Percentiles rank a stretch among this genome's conserved stretches.
Evolutionary conservation across 2,329 filamentous ascomycete genomes (phyloP).

Genomic region (Neonectria magnoliae): DNA sequence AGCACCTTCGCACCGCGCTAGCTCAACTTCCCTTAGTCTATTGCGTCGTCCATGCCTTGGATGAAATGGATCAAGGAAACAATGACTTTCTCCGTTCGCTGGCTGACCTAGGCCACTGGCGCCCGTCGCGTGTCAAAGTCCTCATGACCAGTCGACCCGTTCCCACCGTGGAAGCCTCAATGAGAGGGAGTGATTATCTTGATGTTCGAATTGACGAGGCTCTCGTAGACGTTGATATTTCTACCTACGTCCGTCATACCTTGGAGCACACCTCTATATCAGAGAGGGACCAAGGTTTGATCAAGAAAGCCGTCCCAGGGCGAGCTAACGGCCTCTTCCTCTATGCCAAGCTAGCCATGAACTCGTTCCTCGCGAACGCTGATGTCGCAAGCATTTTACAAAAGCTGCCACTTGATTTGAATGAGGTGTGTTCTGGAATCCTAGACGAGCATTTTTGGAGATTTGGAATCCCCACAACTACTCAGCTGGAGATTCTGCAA

Average conservation of each 20-base stretch:
- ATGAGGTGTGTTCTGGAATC: slow-evolving; percentile 53
- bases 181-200: slow-evolving; percentile 39
- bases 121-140: slow-evolving; percentile 48
- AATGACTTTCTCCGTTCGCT: slow-evolving; percentile 47
- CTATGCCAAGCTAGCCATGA: slow-evolving; percentile 53
- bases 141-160: slow-evolving; percentile 54
- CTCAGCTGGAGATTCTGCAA: slow-evolving; percentile 51
- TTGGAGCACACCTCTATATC: slow-evolving; percentile 3
- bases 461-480: slow-evolving; percentile 42
- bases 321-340: slow-evolving; percentile 52
- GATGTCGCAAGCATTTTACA: slow-evolving; percentile 39
- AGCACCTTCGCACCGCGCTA: slow-evolving; percentile 30
- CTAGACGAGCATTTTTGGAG: slow-evolving; percentile 49
- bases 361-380: slow-evolving; percentile 44
- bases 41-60: slow-evolving; percentile 54
- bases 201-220: slow-evolving; percentile 48
- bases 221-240: slow-evolving; percentile 52
- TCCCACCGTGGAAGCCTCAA: slow-evolving; percentile 37
- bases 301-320: not conserved
- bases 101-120: slow-evolving; percentile 43
- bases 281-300: not conserved
- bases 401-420: slow-evolving; percentile 48
- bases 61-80: slow-evolving; percentile 54
- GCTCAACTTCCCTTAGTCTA: slow-evolving; percentile 40
- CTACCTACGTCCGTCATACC: slow-evolving; percentile 44